Evolutionary conservation across 1,284 basidiomycete species (phyloP).

Genomic region (Thelephora terrestris): DNA sequence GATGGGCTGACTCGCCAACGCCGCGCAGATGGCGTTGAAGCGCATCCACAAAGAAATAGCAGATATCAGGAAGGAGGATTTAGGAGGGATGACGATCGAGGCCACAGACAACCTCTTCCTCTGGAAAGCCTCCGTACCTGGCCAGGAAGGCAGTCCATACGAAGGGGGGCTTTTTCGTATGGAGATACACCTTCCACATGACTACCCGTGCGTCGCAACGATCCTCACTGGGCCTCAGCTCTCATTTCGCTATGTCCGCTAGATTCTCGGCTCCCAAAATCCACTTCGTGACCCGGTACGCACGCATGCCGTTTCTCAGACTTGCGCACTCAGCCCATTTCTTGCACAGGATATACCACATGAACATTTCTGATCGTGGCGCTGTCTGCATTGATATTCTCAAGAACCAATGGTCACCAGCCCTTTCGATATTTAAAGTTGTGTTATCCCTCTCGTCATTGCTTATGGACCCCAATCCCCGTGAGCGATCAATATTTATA

Average conservation of each 20-base stretch:
- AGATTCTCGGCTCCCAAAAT: slow-evolving; percentile 83
- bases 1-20: background rate
- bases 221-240: background rate
- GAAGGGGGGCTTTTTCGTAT: slow-evolving; percentile 80
- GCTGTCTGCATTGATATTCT: slow-evolving; percentile 74
- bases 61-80: slow-evolving; percentile 76
- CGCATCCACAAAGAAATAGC: slow-evolving; percentile 83
- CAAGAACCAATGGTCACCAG: slow-evolving; percentile 87
- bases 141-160: slow-evolving; percentile 79
- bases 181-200: slow-evolving; percentile 57
- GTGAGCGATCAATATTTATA: slow-evolving; percentile 30
- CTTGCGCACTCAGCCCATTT: background rate
- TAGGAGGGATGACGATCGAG: slow-evolving; percentile 63
- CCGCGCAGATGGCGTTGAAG: slow-evolving; percentile 66
- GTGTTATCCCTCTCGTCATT: slow-evolving; percentile 82
- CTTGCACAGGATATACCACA: slow-evolving; percentile 71
- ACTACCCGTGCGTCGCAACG: slow-evolving; percentile 67
- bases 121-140: slow-evolving; percentile 58
- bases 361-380: slow-evolving; percentile 79
- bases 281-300: slow-evolving; percentile 64
- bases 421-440: slow-evolving; percentile 84
- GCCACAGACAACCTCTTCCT: slow-evolving; percentile 46
- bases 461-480: slow-evolving; percentile 83
- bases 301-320: background rate
- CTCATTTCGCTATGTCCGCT: slow-evolving; percentile 2